phyloP scores from a whole-genome alignment of 1,139 yeast genomes.

The Geotrichum reessii region DNA sequence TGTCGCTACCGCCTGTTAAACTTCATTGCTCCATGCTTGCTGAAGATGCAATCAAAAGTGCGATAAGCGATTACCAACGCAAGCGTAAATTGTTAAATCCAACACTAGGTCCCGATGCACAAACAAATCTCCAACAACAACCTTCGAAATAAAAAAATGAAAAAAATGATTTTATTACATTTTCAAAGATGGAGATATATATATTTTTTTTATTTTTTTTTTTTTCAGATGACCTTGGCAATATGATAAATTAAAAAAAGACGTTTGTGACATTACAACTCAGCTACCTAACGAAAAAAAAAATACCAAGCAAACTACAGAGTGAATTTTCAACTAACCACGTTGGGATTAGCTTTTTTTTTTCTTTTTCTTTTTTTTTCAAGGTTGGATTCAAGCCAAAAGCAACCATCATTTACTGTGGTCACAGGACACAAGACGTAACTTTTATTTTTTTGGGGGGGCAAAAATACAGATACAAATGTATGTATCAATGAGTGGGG shows the following conservation, averaged over 20 bases:
- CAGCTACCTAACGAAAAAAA: neutral
- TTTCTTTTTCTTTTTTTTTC: neutral
- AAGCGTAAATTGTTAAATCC: constrained; percentile 44
- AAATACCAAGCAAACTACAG: neutral
- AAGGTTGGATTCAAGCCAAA: neutral
- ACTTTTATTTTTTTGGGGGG: too few relatives aligned
- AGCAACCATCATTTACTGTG: neutral
- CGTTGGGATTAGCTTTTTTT: neutral
- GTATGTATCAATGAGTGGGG: too few relatives aligned
- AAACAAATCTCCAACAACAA: neutral
- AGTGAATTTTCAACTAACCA: neutral
- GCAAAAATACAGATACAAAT: too few relatives aligned
- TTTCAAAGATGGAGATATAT: neutral
- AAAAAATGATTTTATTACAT: too few relatives aligned
- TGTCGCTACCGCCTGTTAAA: constrained; percentile 93
- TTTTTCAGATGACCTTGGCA: too few relatives aligned
- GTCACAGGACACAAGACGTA: neutral
- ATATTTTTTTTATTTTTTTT: neutral
- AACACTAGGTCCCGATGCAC: constrained; percentile 34
- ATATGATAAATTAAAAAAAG: too few relatives aligned
- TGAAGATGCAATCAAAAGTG: constrained; percentile 96
- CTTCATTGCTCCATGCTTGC: constrained; percentile 98
- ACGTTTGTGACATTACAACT: neutral
- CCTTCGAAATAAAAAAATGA: neutral
- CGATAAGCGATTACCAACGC: constrained; percentile 86